Conservation (phyloP, 257 asterid genomes). For the Plantago major region DNA sequence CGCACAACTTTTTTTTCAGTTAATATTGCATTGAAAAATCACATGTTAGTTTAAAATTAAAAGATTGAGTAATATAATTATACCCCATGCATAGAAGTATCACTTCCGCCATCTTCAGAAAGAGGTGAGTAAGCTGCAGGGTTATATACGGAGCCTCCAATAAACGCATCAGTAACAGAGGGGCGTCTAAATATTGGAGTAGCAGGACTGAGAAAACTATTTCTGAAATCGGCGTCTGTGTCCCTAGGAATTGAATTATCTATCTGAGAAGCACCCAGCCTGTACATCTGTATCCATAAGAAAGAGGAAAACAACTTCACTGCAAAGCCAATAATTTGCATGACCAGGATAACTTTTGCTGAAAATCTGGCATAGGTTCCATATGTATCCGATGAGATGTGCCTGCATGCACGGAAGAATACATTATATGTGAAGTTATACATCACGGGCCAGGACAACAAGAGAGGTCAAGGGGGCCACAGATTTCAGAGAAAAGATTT, state of each 20-base stretch:
- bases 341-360: constrained; percentile 69
- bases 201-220: constrained; percentile 77
- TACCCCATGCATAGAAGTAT: constrained; percentile 41
- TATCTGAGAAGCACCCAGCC: constrained; percentile 71
- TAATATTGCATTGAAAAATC: no score
- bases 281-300: constrained; percentile 93
- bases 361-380: constrained; percentile 59
- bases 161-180: constrained; percentile 54
- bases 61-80: constrained; percentile 14
- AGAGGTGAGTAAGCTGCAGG: constrained; percentile 75
- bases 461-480: not conserved
- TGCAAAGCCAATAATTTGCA: constrained; percentile 76
- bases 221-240: constrained; percentile 62
- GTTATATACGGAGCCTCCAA: constrained; percentile 70
- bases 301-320: constrained; percentile 75
- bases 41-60: no score
- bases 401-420: constrained; percentile 44
- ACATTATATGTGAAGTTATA: not conserved
- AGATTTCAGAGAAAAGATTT: constrained; percentile 6
- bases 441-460: constrained; percentile 9
- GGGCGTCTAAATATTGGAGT: constrained; percentile 54
- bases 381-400: constrained; percentile 50
- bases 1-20: no score
- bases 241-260: constrained; percentile 53
- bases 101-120: constrained; percentile 60